Evolutionary conservation across 129 eudicot genomes (phyloP), one percentile per base, ranked within the genome.

Genomic region (Ambrosia artemisiifolia): DNA sequence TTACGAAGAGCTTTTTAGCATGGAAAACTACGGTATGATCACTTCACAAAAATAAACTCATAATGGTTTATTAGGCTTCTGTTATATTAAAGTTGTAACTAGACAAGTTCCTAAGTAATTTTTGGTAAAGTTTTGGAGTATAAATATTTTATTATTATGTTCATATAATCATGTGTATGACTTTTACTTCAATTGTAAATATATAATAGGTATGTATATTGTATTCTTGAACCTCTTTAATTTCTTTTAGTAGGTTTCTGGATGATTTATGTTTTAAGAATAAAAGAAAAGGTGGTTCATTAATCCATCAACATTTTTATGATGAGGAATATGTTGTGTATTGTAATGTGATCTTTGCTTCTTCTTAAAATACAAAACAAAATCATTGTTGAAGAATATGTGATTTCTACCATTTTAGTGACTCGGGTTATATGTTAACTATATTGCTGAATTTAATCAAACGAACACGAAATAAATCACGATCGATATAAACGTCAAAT

Each of bases 1-100:
- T 69, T 88, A 86, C 28, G 89, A 82, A 81, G 95, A 88, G 67
- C 85, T 84, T 14, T 83, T 86, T 56, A 64, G 65, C 69, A 81
- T 83, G n/a, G 92, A 82, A 59, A 80, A 80, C 44, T 77, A 85
- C 42, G 63, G 73, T 18, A 70, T 36, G 47, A 7, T 65, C 40
- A 65, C 64, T 32, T 65, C 72, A 34, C 50, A 69, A 14, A 83
- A 71, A 28, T 70, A 43, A 5, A 69, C 53, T 61, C 66, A 50
- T 62, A 70, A 10, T 44, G 77, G 32, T 24, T 78, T 56, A 78
- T 70, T 20, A 49, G 36, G 63, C 28, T 59, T 69, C 20, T 16
- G 14, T 54, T 36, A 48, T 12, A 35, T 34, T 56, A 11, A 69
- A 30, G 73, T 30, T 72, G 70, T 48, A 73, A 63, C 62, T 35